A percentile compares a stretch with the other conserved stretches of the same genome.
Evolutionary conservation across 2,329 filamentous ascomycete genomes (phyloP).

Genomic region (Graphiopsis chlorocephala): DNA sequence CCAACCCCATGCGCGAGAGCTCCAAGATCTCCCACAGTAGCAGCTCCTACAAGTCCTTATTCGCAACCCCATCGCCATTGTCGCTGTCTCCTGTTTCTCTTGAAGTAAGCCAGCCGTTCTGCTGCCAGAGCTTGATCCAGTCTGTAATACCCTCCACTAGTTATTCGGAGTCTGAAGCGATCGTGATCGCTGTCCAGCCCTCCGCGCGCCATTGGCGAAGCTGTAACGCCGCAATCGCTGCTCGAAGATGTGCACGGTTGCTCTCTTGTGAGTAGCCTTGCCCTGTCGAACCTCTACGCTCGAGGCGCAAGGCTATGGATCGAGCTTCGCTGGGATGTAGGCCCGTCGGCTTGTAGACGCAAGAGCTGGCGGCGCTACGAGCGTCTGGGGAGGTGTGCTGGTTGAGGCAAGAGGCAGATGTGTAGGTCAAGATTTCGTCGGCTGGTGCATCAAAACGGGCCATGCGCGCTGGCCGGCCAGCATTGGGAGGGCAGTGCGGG

Average conservation of each 20-base stretch:
- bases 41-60: not conserved
- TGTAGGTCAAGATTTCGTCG: not conserved
- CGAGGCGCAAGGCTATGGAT: not conserved
- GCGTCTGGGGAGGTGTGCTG: not conserved
- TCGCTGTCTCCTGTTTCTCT: not conserved
- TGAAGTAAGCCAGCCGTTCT: not conserved
- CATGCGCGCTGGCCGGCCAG: not conserved
- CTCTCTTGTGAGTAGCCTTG: not conserved
- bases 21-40: not conserved
- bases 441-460: not conserved
- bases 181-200: not conserved
- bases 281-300: not conserved
- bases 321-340: not conserved
- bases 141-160: slow-evolving; percentile 1
- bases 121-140: slow-evolving; percentile 1
- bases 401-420: slow-evolving; percentile 4
- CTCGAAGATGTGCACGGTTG: not conserved
- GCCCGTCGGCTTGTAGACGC: not conserved
- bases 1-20: not conserved
- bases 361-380: not conserved
- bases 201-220: not conserved
- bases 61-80: not conserved
- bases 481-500: not conserved
- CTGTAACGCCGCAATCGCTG: not conserved
- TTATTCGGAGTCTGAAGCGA: not conserved